Percentiles rank a stretch among this genome's conserved stretches.
Conservation (phyloP, 116 monocot species). For the Cymodocea nodosa region DNA sequence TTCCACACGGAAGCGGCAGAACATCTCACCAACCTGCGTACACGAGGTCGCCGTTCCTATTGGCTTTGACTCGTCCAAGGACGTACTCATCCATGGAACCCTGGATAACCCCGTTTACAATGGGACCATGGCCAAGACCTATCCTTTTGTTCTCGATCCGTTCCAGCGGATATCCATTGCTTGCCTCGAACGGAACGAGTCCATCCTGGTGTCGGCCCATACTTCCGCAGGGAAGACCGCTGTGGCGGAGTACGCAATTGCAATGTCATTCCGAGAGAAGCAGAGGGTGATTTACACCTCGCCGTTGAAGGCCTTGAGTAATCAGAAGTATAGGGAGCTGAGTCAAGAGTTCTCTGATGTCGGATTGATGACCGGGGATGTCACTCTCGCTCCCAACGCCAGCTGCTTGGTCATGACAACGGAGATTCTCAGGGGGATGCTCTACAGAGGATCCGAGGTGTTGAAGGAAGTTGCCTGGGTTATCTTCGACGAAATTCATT, state of each 20-base stretch:
- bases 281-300: slow-evolving; percentile 97
- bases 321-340: slow-evolving; percentile 96
- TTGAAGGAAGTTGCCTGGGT: slow-evolving; percentile 99
- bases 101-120: slow-evolving; percentile 49
- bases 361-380: slow-evolving; percentile 97
- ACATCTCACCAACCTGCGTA: slow-evolving; percentile 60
- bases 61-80: slow-evolving; percentile 35
- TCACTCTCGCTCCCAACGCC: slow-evolving; percentile 83
- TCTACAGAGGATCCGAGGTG: slow-evolving; percentile 92
- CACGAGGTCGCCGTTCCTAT: slow-evolving; percentile 92
- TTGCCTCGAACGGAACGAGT: slow-evolving; percentile 85
- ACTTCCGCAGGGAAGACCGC: slow-evolving; percentile 93
- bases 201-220: slow-evolving; percentile 84
- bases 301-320: slow-evolving; percentile 89
- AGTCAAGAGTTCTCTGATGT: slow-evolving; percentile 94
- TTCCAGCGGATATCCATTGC: slow-evolving; percentile 77
- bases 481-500: slow-evolving; percentile 98
- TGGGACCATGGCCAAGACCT: slow-evolving; percentile 75
- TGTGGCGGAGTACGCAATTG: slow-evolving; percentile 88
- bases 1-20: no score
- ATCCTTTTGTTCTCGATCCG: slow-evolving; percentile 76
- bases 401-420: slow-evolving; percentile 98
- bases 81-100: slow-evolving; percentile 53
- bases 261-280: slow-evolving; percentile 86
- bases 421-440: slow-evolving; percentile 92